A percentile compares a stretch with the other conserved stretches of the same genome.
These are phyloP conservation scores for Aureobasidium leucospermi DNA, from an alignment of 2,329 filamentous ascomycete species.

Conservation along the genomic window DNA sequence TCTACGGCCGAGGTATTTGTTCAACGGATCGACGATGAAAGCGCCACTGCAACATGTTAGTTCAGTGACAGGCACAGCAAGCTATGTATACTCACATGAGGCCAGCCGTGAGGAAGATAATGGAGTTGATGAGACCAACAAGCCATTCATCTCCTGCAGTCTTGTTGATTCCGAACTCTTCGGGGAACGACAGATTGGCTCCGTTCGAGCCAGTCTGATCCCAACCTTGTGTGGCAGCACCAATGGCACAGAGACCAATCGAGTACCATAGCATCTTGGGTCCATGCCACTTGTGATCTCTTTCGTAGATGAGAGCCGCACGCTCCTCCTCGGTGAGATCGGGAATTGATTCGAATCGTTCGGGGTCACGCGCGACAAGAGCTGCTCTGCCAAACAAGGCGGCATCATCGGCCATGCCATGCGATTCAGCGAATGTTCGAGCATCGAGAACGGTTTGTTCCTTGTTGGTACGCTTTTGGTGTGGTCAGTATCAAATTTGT, in stretches of 20 bases:
- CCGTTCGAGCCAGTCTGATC: constrained; percentile 27
- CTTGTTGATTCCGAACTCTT: constrained; percentile 21
- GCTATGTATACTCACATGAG: constrained; percentile 21
- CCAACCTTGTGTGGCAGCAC: constrained; percentile 27
- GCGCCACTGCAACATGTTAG: constrained; percentile 19
- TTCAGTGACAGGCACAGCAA: background rate
- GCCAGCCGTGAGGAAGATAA: constrained; percentile 42
- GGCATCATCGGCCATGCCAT: constrained; percentile 31
- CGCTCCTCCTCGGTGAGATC: constrained; percentile 56
- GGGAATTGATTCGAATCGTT: constrained; percentile 54
- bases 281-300: constrained; percentile 60
- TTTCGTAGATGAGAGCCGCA: constrained; percentile 52
- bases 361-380: constrained; percentile 64
- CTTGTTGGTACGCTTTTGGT: constrained; percentile 25
- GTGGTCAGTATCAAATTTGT: constrained; percentile 13
- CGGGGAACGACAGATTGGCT: constrained; percentile 24
- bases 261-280: constrained; percentile 58
- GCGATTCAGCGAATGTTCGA: constrained; percentile 25
- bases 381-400: constrained; percentile 41
- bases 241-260: constrained; percentile 44
- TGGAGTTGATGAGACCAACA: constrained; percentile 43
- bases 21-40: constrained; percentile 26
- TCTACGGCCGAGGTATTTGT: constrained; percentile 26
- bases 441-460: constrained; percentile 29
- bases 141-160: constrained; percentile 36